Evolutionary conservation across 2,329 filamentous ascomycete species (phyloP).

Genomic region (Achaetomium macrosporum): DNA sequence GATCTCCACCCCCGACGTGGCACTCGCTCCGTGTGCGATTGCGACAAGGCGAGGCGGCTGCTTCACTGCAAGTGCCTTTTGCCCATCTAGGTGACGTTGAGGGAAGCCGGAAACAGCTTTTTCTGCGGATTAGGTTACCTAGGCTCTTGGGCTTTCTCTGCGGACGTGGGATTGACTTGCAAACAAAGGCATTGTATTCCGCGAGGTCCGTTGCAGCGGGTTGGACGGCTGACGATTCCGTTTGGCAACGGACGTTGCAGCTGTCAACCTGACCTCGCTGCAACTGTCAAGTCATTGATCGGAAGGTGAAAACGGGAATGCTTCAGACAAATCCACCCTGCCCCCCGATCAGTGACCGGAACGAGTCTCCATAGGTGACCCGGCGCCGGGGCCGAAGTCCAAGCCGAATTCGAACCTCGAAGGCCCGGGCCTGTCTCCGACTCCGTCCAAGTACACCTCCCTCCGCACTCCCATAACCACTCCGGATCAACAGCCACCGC

Average conservation of each 20-base stretch:
- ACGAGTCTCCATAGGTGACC: neutral
- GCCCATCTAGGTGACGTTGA: neutral
- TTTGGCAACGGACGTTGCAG: neutral
- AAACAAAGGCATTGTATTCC: neutral
- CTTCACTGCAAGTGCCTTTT: conserved; percentile 5
- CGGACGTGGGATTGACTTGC: neutral
- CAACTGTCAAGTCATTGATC: neutral
- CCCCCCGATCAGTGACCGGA: neutral
- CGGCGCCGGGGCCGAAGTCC: neutral
- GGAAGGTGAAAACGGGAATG: neutral
- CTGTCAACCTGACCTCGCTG: neutral
- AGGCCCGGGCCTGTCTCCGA: neutral
- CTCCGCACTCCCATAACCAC: neutral
- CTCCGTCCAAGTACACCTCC: neutral
- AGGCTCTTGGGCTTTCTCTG: neutral
- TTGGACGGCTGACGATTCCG: neutral
- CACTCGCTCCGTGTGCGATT: conserved; percentile 1
- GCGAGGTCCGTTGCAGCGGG: neutral
- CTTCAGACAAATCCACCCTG: neutral
- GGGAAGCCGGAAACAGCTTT: neutral
- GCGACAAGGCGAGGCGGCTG: conserved; percentile 3
- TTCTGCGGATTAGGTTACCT: neutral
- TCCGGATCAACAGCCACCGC: neutral
- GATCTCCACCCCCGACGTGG: conserved; percentile 4
- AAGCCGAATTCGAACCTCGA: neutral